Evolutionary conservation across 2,329 filamentous ascomycete genomes (phyloP).

Genomic region (Sporothrix phasma): DNA sequence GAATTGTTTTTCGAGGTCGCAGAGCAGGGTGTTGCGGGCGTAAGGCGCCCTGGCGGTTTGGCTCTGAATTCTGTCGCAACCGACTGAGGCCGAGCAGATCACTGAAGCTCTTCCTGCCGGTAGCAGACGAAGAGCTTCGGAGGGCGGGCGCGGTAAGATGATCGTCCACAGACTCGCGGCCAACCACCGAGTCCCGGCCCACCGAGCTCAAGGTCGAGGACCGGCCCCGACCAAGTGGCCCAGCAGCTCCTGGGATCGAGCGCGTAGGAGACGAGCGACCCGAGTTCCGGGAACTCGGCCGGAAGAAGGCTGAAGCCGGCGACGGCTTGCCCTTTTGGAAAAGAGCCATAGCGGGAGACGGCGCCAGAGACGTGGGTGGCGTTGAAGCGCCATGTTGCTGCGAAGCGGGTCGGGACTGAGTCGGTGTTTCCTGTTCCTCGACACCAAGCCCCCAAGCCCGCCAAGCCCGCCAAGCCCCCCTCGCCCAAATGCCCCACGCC

Average conservation of each 20-base stretch:
- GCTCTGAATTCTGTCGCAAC: conserved; percentile 72
- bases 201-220: conserved; percentile 87
- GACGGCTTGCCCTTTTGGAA: conserved; percentile 32
- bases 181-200: conserved; percentile 60
- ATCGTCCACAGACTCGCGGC: conserved; percentile 60
- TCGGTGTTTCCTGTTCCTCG: conserved; percentile 24
- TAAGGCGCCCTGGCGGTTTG: conserved; percentile 55
- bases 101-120: conserved; percentile 86
- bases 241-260: not conserved
- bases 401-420: conserved; percentile 24
- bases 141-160: conserved; percentile 55
- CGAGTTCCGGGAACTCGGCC: conserved; percentile 39
- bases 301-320: conserved; percentile 41
- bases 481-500: conserved; percentile 9
- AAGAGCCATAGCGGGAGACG: conserved; percentile 27
- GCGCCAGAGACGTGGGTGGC: conserved; percentile 23
- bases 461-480: conserved; percentile 6
- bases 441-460: conserved; percentile 7
- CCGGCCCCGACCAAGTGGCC: conserved; percentile 45
- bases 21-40: conserved; percentile 59
- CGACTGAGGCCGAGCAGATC: conserved; percentile 73
- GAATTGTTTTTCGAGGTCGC: conserved; percentile 73
- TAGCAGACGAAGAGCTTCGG: conserved; percentile 69
- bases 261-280: conserved; percentile 59
- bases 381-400: conserved; percentile 22